Percentiles rank a stretch among this genome's conserved stretches.
These are phyloP conservation scores for Chytriomyces sp. DNA, from an alignment of 192 early-diverging fungal genomes.

Conservation along the genomic window DNA sequence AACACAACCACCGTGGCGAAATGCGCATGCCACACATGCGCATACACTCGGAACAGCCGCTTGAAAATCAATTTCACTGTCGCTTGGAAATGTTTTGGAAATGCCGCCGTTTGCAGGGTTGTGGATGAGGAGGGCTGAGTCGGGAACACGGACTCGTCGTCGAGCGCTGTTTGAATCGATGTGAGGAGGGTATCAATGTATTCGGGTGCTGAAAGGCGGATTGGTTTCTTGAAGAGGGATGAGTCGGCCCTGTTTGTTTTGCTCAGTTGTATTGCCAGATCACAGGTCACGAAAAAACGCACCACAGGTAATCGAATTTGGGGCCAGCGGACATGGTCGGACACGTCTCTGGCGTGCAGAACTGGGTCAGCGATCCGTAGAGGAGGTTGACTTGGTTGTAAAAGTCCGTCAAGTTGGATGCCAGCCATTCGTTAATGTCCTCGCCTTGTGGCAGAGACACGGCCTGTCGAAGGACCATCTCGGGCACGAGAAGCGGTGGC, in stretches of 20 bases:
- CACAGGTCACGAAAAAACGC: constrained; percentile 21
- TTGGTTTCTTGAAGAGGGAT: constrained; percentile 81
- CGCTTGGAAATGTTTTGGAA: constrained; percentile 73
- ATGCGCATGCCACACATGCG: constrained; percentile 91
- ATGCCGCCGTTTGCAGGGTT: constrained; percentile 48
- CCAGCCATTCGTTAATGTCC: constrained; percentile 89
- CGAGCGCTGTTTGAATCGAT: constrained; percentile 77
- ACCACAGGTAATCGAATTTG: constrained; percentile 88
- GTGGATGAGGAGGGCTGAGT: constrained; percentile 64
- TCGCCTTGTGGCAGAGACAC: constrained; percentile 88
- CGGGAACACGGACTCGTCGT: constrained; percentile 89
- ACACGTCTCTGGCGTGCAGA: constrained; percentile 87
- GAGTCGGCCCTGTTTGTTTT: constrained; percentile 57
- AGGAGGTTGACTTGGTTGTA: constrained; percentile 97
- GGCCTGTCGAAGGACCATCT: constrained; percentile 64
- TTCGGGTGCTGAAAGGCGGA: constrained; percentile 83
- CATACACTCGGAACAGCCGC: constrained; percentile 90
- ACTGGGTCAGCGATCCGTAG: constrained; percentile 75
- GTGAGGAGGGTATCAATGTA: constrained; percentile 89
- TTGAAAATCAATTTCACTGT: constrained; percentile 74
- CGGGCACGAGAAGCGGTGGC: constrained; percentile 20
- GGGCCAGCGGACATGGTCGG: constrained; percentile 90
- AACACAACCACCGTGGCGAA: constrained; percentile 74
- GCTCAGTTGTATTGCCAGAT: background rate
- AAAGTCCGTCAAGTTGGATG: constrained; percentile 92